phyloP scores from a whole-genome alignment of 75 land plant genomes.

The Selaginella moellendorffii region DNA sequence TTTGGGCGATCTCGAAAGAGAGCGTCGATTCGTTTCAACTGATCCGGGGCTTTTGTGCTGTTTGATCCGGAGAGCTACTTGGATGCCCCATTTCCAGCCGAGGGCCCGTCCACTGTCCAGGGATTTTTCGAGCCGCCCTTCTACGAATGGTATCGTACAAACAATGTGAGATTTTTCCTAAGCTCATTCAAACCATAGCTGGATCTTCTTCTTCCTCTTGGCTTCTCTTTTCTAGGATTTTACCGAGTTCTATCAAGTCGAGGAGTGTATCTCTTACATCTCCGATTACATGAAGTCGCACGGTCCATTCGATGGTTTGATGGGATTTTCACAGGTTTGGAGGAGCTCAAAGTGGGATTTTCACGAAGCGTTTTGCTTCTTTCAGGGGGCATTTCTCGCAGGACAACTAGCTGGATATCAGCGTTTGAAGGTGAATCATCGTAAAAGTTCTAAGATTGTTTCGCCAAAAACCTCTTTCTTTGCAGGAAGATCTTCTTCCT shows the following conservation, averaged over 20 bases:
- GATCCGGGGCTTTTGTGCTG: no score
- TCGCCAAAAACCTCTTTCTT: not conserved
- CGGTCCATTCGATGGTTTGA: slow-evolving; percentile 78
- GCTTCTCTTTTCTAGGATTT: slow-evolving; percentile 30
- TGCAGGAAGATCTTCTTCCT: slow-evolving; percentile 35
- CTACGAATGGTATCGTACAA: slow-evolving; percentile 4
- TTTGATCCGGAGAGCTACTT: not conserved
- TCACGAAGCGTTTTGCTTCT: not conserved
- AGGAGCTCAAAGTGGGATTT: not conserved
- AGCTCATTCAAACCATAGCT: not conserved
- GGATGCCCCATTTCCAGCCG: slow-evolving; percentile 2
- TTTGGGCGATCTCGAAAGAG: no score
- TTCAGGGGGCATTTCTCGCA: slow-evolving; percentile 77
- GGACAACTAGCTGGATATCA: slow-evolving; percentile 66
- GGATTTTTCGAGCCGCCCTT: not conserved
- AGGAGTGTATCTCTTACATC: slow-evolving; percentile 60
- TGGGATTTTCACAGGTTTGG: slow-evolving; percentile 88
- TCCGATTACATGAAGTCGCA: slow-evolving; percentile 56
- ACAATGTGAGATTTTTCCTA: not conserved
- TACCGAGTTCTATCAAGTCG: slow-evolving; percentile 48
- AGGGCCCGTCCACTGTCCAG: not conserved
- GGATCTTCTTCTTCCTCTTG: not conserved
- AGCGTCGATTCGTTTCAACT: no score
- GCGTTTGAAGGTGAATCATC: slow-evolving; percentile 23
- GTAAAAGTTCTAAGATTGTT: no score